Percentiles rank a stretch among this genome's conserved stretches.
Evolutionary conservation across 495 filamentous ascomycete species (phyloP).

Genomic region (Annulohypoxylon bovei): DNA sequence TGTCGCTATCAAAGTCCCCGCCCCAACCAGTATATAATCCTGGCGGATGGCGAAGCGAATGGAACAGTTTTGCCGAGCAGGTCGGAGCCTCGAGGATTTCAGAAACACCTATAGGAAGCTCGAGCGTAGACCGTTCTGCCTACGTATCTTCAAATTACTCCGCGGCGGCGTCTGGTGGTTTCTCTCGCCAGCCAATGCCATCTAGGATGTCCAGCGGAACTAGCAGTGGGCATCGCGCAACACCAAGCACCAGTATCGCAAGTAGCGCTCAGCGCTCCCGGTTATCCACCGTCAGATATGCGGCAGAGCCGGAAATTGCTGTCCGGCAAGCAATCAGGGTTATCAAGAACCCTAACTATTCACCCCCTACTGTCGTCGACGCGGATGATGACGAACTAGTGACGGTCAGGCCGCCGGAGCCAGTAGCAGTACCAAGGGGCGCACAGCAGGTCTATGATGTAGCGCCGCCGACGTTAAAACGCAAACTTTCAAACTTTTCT

Average conservation of each 20-base stretch:
- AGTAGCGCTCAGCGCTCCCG: conserved; percentile 40
- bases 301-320: conserved; percentile 43
- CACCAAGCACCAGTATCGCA: conserved; percentile 41
- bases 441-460: neutral
- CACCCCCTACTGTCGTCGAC: neutral
- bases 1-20: conserved; percentile 24
- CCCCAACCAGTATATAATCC: conserved; percentile 41
- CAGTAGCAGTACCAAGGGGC: conserved; percentile 9
- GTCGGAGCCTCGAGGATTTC: neutral
- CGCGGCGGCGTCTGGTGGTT: neutral
- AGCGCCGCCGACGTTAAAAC: conserved; percentile 1
- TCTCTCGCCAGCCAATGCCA: conserved; percentile 4
- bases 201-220: neutral
- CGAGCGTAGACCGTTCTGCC: neutral
- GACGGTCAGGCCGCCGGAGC: conserved; percentile 25
- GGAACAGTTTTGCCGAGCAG: conserved; percentile 33
- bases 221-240: conserved; percentile 24
- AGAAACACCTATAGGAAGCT: neutral
- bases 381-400: neutral
- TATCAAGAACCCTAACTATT: conserved; percentile 41
- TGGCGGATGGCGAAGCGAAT: conserved; percentile 43
- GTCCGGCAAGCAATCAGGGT: conserved; percentile 44
- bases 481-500: conserved; percentile 36
- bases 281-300: conserved; percentile 44
- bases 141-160: conserved; percentile 14